Conservation (phyloP, 1,284 basidiomycete genomes). For the Farysia itapuensis region DNA sequence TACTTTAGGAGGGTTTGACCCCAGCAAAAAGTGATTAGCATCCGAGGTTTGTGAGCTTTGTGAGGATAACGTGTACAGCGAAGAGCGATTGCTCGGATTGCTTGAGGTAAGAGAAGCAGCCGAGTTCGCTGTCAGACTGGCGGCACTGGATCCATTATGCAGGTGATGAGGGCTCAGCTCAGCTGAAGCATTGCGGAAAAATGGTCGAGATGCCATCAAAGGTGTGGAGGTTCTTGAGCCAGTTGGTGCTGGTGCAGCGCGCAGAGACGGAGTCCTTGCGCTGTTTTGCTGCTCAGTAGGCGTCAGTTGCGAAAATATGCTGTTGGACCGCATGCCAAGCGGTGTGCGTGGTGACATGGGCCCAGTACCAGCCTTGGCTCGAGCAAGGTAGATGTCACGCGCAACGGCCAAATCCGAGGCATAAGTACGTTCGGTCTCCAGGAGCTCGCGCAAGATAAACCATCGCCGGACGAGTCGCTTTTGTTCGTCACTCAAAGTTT, state of each 20-base stretch:
- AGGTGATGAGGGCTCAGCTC: constrained; percentile 11
- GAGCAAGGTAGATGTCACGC: constrained; percentile 71
- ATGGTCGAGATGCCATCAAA: neutral
- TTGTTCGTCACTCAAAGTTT: constrained; percentile 21
- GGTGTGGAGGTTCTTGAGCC: neutral
- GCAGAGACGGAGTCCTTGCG: constrained; percentile 7
- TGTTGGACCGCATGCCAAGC: constrained; percentile 15
- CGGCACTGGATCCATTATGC: constrained; percentile 8
- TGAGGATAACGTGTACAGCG: constrained; percentile 49
- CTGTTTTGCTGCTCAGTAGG: constrained; percentile 5
- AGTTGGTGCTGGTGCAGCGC: neutral
- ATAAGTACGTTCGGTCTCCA: constrained; percentile 76
- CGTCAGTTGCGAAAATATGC: constrained; percentile 26
- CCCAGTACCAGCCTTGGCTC: constrained; percentile 55
- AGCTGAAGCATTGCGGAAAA: constrained; percentile 28
- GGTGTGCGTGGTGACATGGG: constrained; percentile 32
- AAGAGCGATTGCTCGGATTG: constrained; percentile 51
- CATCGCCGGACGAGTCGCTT: constrained; percentile 70
- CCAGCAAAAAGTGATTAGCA: constrained; percentile 14
- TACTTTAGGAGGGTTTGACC: neutral
- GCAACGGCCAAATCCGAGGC: constrained; percentile 83
- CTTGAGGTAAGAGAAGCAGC: constrained; percentile 28
- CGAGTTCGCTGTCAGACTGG: constrained; percentile 10
- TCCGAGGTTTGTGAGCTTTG: constrained; percentile 48
- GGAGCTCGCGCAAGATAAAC: constrained; percentile 75